phyloP scores from a whole-genome alignment of 1,284 basidiomycete genomes.

The Tilletia setariae region DNA sequence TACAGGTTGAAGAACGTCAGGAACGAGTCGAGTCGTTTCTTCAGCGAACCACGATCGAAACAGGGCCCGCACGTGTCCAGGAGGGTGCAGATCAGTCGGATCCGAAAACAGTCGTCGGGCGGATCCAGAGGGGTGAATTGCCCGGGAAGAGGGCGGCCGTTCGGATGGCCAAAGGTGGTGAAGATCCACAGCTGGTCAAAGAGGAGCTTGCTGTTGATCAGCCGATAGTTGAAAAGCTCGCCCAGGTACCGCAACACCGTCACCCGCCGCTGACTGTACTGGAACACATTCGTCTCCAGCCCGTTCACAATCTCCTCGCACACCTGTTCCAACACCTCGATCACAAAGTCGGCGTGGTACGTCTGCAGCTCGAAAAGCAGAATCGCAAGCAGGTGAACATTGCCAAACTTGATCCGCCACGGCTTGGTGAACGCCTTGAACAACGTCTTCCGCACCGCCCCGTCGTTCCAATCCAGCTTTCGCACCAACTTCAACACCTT shows the following conservation, averaged over 20 bases:
- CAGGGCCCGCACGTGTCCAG: slow-evolving; percentile 97
- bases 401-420: slow-evolving; percentile 91
- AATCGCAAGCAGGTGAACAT: slow-evolving; percentile 86
- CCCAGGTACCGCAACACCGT: slow-evolving; percentile 90
- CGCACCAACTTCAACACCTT: slow-evolving; percentile 86
- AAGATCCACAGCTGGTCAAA: slow-evolving; percentile 93
- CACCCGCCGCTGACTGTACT: slow-evolving; percentile 85
- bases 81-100: slow-evolving; percentile 84
- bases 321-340: slow-evolving; percentile 87
- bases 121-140: slow-evolving; percentile 76
- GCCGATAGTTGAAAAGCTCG: slow-evolving; percentile 94
- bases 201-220: slow-evolving; percentile 80
- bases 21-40: slow-evolving; percentile 87
- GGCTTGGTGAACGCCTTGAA: slow-evolving; percentile 87
- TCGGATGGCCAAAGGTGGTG: slow-evolving; percentile 92
- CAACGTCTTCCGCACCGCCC: slow-evolving; percentile 57
- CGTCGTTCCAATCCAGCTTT: slow-evolving; percentile 92
- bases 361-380: slow-evolving; percentile 87
- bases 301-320: slow-evolving; percentile 86
- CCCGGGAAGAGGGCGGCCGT: slow-evolving; percentile 81
- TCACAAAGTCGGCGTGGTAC: slow-evolving; percentile 82
- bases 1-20: slow-evolving; percentile 92
- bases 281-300: slow-evolving; percentile 86
- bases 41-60: slow-evolving; percentile 86
- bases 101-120: slow-evolving; percentile 91